These are phyloP conservation scores for Aspergillus sp. DNA, from an alignment of 2,329 filamentous ascomycete species.

Conservation along the genomic window DNA sequence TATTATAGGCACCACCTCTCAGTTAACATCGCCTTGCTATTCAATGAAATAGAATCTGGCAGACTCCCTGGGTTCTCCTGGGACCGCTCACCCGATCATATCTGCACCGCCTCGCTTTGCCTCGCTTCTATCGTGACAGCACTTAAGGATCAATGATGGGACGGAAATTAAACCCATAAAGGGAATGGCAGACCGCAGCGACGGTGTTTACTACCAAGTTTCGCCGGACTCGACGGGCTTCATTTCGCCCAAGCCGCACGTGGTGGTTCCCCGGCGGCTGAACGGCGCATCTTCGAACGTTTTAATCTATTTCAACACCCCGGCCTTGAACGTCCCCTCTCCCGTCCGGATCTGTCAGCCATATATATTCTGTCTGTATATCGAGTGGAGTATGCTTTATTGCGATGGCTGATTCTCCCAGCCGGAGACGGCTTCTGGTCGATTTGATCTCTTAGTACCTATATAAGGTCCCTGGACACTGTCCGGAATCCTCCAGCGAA, in stretches of 20 bases:
- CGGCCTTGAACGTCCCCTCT: neutral
- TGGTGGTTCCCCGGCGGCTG: conserved; percentile 10
- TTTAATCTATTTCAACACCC: conserved; percentile 7
- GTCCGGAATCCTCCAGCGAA: neutral
- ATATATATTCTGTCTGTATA: neutral
- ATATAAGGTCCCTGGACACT: neutral
- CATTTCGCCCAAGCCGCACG: conserved; percentile 10
- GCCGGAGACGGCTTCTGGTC: no score
- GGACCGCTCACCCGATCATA: no score
- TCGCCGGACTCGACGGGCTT: neutral
- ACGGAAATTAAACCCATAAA: no score
- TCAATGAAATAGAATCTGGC: no score
- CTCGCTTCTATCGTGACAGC: no score
- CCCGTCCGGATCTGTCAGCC: neutral
- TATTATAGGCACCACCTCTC: no score
- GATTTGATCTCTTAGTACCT: neutral
- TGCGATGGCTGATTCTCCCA: neutral
- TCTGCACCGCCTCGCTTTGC: no score
- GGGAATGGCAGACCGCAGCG: no score
- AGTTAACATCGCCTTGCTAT: no score
- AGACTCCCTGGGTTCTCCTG: no score
- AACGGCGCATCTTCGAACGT: conserved; percentile 5
- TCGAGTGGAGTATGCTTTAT: neutral
- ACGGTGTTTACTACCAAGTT: no score
- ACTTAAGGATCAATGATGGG: no score